Conservation (phyloP, 179 eudicot species). For the Camellia oleifera region DNA sequence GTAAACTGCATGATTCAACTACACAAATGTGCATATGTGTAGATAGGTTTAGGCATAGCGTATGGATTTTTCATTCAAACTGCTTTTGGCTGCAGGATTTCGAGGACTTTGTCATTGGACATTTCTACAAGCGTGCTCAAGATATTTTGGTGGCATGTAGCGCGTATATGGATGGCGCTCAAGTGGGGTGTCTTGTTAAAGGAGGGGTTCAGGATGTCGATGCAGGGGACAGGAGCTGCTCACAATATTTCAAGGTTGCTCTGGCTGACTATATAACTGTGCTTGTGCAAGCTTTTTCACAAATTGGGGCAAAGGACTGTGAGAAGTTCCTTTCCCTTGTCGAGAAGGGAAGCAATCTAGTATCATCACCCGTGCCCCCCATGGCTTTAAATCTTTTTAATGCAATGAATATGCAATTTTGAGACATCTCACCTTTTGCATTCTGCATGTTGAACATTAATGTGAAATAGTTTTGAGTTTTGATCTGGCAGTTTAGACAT, state of each 20-base stretch:
- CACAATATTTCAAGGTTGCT: constrained; percentile 24
- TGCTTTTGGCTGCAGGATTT: constrained; percentile 52
- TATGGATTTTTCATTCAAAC: not conserved
- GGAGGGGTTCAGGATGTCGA: constrained; percentile 52
- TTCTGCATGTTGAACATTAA: not conserved
- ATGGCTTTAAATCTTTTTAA: not conserved
- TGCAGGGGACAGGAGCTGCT: constrained; percentile 46
- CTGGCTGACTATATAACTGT: constrained; percentile 25
- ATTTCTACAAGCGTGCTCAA: constrained; percentile 52
- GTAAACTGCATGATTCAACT: not conserved
- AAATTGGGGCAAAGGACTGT: constrained; percentile 34
- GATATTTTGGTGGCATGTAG: constrained; percentile 71
- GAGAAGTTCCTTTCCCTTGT: constrained; percentile 29
- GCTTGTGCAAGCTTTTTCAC: constrained; percentile 26
- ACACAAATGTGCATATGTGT: not conserved
- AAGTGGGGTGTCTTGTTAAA: constrained; percentile 50
- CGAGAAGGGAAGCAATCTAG: constrained; percentile 13
- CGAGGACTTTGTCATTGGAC: constrained; percentile 72
- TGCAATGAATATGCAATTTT: not conserved
- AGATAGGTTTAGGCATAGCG: not conserved
- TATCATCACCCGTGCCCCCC: not conserved
- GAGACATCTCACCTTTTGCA: not conserved
- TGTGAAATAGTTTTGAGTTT: constrained; percentile 9
- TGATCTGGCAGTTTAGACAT: not conserved
- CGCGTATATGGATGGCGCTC: constrained; percentile 72